Percentiles rank a stretch among this genome's conserved stretches.
Conservation (phyloP, 495 filamentous ascomycete genomes). For the Lentithecium fluviatile region DNA sequence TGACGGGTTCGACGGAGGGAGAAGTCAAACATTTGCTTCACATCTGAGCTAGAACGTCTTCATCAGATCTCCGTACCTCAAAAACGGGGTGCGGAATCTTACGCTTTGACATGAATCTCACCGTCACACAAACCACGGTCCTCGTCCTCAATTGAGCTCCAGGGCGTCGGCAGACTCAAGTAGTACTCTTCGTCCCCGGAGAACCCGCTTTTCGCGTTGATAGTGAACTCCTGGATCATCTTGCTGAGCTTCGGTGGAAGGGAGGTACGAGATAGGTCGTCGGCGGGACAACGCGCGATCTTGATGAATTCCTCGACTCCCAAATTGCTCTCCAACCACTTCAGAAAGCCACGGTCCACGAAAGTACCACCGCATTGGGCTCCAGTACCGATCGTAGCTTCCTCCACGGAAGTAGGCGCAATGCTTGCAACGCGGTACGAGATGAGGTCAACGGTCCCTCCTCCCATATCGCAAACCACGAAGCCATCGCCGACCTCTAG, state of each 20-base stretch:
- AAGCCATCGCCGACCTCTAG: constrained; percentile 45
- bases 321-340: constrained; percentile 15
- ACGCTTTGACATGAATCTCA: constrained; percentile 13
- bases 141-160: constrained; percentile 16
- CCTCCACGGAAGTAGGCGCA: constrained; percentile 43
- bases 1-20: constrained; percentile 4
- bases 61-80: too few relatives aligned
- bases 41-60: constrained; percentile 1
- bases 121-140: constrained; percentile 21
- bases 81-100: not conserved
- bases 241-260: constrained; percentile 13
- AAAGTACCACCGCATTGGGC: constrained; percentile 25
- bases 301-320: constrained; percentile 10
- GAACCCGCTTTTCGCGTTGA: constrained; percentile 19
- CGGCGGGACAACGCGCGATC: constrained; percentile 14
- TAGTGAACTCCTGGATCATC: constrained; percentile 21
- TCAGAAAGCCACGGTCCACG: constrained; percentile 14
- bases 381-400: constrained; percentile 20
- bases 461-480: constrained; percentile 50
- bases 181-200: constrained; percentile 18
- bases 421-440: constrained; percentile 64
- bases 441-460: constrained; percentile 52
- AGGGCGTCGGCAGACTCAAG: constrained; percentile 14
- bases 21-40: constrained; percentile 19
- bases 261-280: not conserved